phyloP scores from a whole-genome alignment of 129 eudicot species.

The Apium graveolens region DNA sequence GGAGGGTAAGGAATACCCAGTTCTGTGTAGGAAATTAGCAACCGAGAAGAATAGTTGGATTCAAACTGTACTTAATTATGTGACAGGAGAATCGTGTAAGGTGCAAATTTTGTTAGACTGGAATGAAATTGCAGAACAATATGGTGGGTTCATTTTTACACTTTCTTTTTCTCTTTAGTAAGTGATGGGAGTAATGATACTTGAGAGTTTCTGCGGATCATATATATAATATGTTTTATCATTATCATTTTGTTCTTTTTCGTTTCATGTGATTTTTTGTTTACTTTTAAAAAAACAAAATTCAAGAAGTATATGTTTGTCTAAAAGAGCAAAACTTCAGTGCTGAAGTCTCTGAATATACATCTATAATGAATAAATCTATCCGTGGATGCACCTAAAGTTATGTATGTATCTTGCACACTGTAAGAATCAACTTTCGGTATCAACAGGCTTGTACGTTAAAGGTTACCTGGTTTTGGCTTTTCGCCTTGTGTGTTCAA shows the following conservation, averaged over 20 bases:
- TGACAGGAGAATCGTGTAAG: constrained; percentile 22
- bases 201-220: background rate
- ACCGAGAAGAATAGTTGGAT: constrained; percentile 37
- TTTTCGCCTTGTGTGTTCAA: background rate
- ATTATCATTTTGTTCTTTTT: background rate
- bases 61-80: constrained; percentile 29
- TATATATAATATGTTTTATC: too few relatives aligned
- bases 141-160: constrained; percentile 35
- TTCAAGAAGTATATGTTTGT: background rate
- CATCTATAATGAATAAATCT: background rate
- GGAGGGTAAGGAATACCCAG: constrained; percentile 82
- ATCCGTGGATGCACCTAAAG: background rate
- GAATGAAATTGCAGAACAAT: constrained; percentile 72
- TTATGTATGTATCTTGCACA: background rate
- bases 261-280: background rate
- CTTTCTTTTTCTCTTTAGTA: background rate
- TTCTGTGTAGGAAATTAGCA: constrained; percentile 61
- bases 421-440: background rate
- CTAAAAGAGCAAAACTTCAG: background rate
- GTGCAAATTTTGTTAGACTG: constrained; percentile 82
- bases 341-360: background rate
- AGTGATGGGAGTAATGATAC: background rate
- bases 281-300: background rate
- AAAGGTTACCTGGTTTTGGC: background rate
- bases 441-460: background rate